Conservation (phyloP, 805 yeast species). For the Saccharomycopsis babjevae region DNA sequence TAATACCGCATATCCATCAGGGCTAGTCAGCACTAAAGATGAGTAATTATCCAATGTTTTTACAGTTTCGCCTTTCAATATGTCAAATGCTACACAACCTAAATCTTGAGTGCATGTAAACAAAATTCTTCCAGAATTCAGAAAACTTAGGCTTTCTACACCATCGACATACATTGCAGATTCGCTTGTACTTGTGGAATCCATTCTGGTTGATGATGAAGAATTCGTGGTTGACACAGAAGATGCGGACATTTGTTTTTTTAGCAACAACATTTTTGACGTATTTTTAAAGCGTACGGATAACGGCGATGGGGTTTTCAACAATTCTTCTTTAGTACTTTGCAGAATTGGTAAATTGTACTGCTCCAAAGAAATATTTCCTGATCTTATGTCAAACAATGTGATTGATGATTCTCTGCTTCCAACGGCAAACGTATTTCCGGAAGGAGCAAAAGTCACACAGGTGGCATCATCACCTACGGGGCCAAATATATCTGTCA, state of each 20-base stretch:
- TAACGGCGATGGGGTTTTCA: neutral
- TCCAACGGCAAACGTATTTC: slow-evolving; percentile 62
- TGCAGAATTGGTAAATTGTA: slow-evolving; percentile 23
- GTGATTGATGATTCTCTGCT: slow-evolving; percentile 68
- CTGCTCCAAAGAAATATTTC: slow-evolving; percentile 35
- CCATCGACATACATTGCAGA: slow-evolving; percentile 39
- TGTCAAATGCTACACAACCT: slow-evolving; percentile 73
- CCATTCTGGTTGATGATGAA: neutral
- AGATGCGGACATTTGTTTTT: neutral
- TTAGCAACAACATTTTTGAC: neutral
- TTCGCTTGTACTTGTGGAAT: neutral
- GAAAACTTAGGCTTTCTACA: slow-evolving; percentile 60
- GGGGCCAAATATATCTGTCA: slow-evolving; percentile 42
- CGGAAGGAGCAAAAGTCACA: slow-evolving; percentile 57
- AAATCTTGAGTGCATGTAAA: slow-evolving; percentile 68
- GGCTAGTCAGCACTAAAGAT: slow-evolving; percentile 56
- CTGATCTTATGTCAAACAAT: slow-evolving; percentile 68
- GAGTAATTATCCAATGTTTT: slow-evolving; percentile 59
- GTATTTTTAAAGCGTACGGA: slow-evolving; percentile 1
- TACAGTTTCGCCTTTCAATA: slow-evolving; percentile 50
- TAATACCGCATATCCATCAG: slow-evolving; percentile 66
- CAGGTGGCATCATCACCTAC: slow-evolving; percentile 57
- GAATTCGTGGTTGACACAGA: neutral
- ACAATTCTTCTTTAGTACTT: slow-evolving; percentile 18
- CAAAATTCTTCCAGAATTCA: slow-evolving; percentile 63